Base-by-base conservation (phyloP, 2,329 filamentous ascomycete species). In the Aureobasidium subglaciale region DNA sequence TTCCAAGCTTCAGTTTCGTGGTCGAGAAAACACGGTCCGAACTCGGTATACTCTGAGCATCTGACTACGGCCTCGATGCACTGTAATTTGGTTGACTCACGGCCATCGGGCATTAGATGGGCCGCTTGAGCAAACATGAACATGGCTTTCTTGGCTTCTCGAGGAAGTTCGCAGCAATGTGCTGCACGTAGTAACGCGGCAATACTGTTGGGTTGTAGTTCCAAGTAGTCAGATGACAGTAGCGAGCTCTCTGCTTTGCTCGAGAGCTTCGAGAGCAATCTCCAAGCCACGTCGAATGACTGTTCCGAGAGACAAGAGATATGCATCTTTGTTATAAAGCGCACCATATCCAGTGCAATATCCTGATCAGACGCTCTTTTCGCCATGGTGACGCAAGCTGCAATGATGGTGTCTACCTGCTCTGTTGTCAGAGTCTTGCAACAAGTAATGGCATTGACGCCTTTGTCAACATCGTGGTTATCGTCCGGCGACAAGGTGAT, bases 401-500 rank as follows among this genome's bases (percentile, higher is more conserved):
- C 22, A 6, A 54, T 15, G 8, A 54, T 43, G 2, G 6, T 8
- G 2, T 54, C 37, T 4, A 27, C n/a, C 18, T 43, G 50, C 11
- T 43, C 37, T 35, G 16, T 13, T 8, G 38, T 25, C 8, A 54
- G 20, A 5, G 20, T n/a, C 16, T 37, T 43, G 18, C 9, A 35
- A 9, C 27, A 22, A 15, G 20, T 25, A 13, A 54, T 43, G 9
- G 50, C 30, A 22, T 35, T 6, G n/a, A 59, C 18, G 18, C 57
- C 48, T 38, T 59, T 59, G 13, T 56, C 34, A 22, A 56, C 27
- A 29, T 56, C 24, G 24, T 59, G 57, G 8, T 53, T 38, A 25
- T 59, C 41, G 5, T 42, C 24, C 6, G 22, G 16, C 5, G 53
- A 48, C 11, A 59, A 24, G 10, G 57, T 56, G 20, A 59, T 53